Conservation (phyloP, 2,329 filamentous ascomycete genomes). For the Xylariales sp. region DNA sequence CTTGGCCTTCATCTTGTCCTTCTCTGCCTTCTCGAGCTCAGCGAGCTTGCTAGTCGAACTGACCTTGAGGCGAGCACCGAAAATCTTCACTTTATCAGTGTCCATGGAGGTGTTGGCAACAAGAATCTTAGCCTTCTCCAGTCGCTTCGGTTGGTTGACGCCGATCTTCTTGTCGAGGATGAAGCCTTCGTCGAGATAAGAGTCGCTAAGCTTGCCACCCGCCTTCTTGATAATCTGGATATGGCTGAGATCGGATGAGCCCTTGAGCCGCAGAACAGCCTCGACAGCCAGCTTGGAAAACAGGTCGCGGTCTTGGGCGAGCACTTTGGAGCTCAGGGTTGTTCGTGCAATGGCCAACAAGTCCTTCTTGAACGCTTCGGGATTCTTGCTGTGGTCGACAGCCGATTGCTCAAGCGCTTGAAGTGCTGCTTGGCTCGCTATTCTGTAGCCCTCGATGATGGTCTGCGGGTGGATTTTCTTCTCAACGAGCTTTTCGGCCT, state of each 20-base stretch:
- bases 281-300: constrained; percentile 88
- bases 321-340: constrained; percentile 94
- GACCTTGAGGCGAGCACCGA: constrained; percentile 94
- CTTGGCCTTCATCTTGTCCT: constrained; percentile 99
- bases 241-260: constrained; percentile 89
- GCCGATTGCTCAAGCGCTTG: constrained; percentile 78
- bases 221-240: constrained; percentile 99
- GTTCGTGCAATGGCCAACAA: constrained; percentile 87
- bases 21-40: constrained; percentile 96
- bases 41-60: constrained; percentile 93
- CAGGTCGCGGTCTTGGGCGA: constrained; percentile 88
- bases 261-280: constrained; percentile 83
- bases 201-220: constrained; percentile 94
- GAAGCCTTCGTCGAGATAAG: constrained; percentile 96
- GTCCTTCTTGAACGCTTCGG: constrained; percentile 82
- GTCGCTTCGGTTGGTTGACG: constrained; percentile 93
- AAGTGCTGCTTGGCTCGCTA: constrained; percentile 88
- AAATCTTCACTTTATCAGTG: constrained; percentile 99
- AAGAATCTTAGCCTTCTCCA: constrained; percentile 97
- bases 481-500: constrained; percentile 95
- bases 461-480: constrained; percentile 99
- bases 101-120: constrained; percentile 99
- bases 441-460: constrained; percentile 97
- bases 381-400: constrained; percentile 83
- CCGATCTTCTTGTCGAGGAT: constrained; percentile 99